A percentile compares a stretch with the other conserved stretches of the same genome.
These are phyloP conservation scores for Ogataea dorogensis DNA, from an alignment of 805 yeast species.

Conservation along the genomic window DNA sequence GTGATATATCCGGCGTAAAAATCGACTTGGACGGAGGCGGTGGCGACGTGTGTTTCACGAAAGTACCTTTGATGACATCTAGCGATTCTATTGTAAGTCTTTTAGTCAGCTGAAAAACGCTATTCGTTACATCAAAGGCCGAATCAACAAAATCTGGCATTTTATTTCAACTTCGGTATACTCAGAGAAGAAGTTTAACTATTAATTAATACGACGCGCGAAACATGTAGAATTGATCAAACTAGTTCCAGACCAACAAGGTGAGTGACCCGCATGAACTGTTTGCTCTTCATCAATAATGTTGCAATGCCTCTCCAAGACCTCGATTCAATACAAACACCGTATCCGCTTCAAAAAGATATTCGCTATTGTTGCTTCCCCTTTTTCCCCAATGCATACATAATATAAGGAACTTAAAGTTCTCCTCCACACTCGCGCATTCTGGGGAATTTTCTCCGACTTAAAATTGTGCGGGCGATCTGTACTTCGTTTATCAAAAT, in stretches of 20 bases:
- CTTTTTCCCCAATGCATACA: no score
- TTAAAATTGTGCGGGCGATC: not conserved
- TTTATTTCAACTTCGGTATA: not conserved
- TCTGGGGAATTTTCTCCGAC: not conserved
- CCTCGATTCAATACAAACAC: no score
- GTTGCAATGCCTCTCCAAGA: no score
- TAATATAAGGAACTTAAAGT: no score
- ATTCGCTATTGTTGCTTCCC: no score
- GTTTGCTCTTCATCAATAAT: no score
- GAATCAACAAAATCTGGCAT: constrained; percentile 26
- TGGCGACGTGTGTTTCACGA: constrained; percentile 2
- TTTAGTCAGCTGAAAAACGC: constrained; percentile 9
- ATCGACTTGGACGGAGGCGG: constrained; percentile 6
- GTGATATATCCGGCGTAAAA: not conserved
- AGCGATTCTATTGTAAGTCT: not conserved
- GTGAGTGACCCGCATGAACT: no score
- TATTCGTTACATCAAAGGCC: constrained; percentile 18
- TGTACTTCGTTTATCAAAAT: constrained; percentile 13
- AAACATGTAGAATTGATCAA: not conserved
- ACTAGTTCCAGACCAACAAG: no score
- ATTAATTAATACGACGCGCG: not conserved
- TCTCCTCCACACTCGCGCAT: no score
- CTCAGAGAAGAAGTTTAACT: no score
- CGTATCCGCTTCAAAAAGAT: no score
- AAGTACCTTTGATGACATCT: not conserved